phyloP scores from a whole-genome alignment of 495 filamentous ascomycete genomes.

The Oidiodendron maius region DNA sequence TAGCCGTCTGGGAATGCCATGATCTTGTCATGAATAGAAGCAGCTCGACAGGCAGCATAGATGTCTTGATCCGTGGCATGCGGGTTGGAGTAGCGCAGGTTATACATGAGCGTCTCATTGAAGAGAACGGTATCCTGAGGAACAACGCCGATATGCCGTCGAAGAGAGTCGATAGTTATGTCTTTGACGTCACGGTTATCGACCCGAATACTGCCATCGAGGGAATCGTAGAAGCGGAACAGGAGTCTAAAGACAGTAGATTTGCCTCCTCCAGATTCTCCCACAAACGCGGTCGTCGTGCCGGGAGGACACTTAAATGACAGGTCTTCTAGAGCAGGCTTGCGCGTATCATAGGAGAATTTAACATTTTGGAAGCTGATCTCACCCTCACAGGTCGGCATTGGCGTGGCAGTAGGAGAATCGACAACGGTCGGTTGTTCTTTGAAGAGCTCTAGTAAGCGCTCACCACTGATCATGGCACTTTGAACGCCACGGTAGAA shows the following conservation, averaged over 20 bases:
- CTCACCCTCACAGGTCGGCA: constrained; percentile 68
- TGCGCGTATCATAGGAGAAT: constrained; percentile 84
- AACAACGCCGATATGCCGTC: constrained; percentile 87
- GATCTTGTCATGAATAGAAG: constrained; percentile 95
- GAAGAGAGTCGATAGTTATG: constrained; percentile 88
- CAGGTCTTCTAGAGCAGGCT: constrained; percentile 77
- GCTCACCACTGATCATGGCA: constrained; percentile 93
- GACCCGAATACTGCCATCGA: constrained; percentile 70
- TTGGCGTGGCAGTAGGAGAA: constrained; percentile 34
- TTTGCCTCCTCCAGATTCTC: constrained; percentile 94
- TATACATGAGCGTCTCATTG: constrained; percentile 96
- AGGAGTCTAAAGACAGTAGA: constrained; percentile 95
- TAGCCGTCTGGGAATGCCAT: constrained; percentile 89
- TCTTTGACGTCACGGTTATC: constrained; percentile 81
- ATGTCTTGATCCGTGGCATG: constrained; percentile 81
- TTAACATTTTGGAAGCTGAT: constrained; percentile 82
- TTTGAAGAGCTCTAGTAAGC: constrained; percentile 92
- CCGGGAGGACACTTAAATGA: constrained; percentile 79
- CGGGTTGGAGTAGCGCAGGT: constrained; percentile 90
- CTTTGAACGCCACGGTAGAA: constrained; percentile 96
- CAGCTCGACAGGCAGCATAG: constrained; percentile 80
- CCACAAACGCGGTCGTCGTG: constrained; percentile 91
- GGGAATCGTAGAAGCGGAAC: constrained; percentile 89
- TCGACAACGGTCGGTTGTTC: constrained; percentile 88
- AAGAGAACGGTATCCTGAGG: constrained; percentile 96